Evolutionary conservation across 371 early-diverging fungal genomes (phyloP), one percentile per base, ranked within the genome.

Genomic region (Lichtheimia corymbifera): DNA sequence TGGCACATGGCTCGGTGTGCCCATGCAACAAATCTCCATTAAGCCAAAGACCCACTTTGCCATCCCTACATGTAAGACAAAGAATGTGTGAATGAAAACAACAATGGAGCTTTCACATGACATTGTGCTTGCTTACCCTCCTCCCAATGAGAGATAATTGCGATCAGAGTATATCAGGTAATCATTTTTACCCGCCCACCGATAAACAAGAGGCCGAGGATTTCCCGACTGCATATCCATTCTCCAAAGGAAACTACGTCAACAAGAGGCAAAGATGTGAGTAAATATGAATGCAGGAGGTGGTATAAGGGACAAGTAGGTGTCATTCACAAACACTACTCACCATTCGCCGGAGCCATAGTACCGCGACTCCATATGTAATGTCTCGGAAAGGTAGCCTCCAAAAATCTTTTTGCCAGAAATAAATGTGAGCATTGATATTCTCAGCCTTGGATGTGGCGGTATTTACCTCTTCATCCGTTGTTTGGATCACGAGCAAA

Each of bases 341-440:
- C 65, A 74, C 78, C 78, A 74, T 69, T 77, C 78, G n/a, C 78
- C 78, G 49, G 71, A 68, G 14, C 78, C 78, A 57, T 77, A 77
- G 53, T 67, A 74, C 12, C 62, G 59, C 13, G 66, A 52, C 20
- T 62, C 47, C 17, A 56, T 28, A 53, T 67, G 68, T 14, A 77
- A 43, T 5, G 71, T 43, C 28, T 77, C 73, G 22, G 74, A 67
- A 17, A 74, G 47, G 49, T 77, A 77, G 2, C 72, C 78, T n/a
- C 78, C 78, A 63, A 77, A 67, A 20, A 62, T 61, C 73, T 71
- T 25, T 24, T 25, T 24, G 24, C 7, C 27, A 50, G 61, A 27
- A 28, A 28, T 35, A 47, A 22, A 30, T n/a, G 27, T 27, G 44
- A 18, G 15, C 3, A 15, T 18, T 35, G 9, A 6, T 35, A 11